Conservation (phyloP, 305 asterid genomes). For the Andrographis paniculata region DNA sequence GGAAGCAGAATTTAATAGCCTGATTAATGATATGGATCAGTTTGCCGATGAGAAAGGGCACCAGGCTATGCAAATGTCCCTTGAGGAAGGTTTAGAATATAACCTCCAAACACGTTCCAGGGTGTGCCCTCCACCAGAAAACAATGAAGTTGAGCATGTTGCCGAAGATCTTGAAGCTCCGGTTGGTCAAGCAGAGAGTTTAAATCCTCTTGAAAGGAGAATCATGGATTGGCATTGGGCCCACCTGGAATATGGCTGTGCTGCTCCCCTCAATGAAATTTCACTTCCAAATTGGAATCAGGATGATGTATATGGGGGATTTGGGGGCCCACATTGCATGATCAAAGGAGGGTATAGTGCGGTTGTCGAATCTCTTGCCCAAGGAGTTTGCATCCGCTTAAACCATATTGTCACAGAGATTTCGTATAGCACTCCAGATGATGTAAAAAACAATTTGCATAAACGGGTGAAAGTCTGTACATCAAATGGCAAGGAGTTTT, state of each 20-base stretch:
- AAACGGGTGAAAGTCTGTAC: slow-evolving; percentile 69
- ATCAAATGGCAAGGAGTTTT: slow-evolving; percentile 66
- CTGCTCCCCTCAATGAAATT: slow-evolving; percentile 84
- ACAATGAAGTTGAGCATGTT: slow-evolving; percentile 24
- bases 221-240: slow-evolving; percentile 99
- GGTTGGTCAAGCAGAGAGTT: slow-evolving; percentile 29
- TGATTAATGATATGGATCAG: slow-evolving; percentile 89
- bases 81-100: slow-evolving; percentile 88
- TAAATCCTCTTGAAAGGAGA: slow-evolving; percentile 95
- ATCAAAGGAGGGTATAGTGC: slow-evolving; percentile 95
- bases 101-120: slow-evolving; percentile 56
- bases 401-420: slow-evolving; percentile 76
- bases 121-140: slow-evolving; percentile 27
- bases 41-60: slow-evolving; percentile 91
- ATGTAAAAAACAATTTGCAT: slow-evolving; percentile 26
- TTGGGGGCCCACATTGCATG: slow-evolving; percentile 99
- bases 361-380: slow-evolving; percentile 79
- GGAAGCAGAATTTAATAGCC: slow-evolving; percentile 89
- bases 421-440: slow-evolving; percentile 37
- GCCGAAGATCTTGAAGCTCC: slow-evolving; percentile 26
- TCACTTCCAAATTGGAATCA: slow-evolving; percentile 98
- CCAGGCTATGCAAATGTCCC: slow-evolving; percentile 77
- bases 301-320: slow-evolving; percentile 95
- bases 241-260: slow-evolving; percentile 95
- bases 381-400: slow-evolving; percentile 63